Conservation (phyloP, 2,329 filamentous ascomycete genomes). For the Alternaria rosae region DNA sequence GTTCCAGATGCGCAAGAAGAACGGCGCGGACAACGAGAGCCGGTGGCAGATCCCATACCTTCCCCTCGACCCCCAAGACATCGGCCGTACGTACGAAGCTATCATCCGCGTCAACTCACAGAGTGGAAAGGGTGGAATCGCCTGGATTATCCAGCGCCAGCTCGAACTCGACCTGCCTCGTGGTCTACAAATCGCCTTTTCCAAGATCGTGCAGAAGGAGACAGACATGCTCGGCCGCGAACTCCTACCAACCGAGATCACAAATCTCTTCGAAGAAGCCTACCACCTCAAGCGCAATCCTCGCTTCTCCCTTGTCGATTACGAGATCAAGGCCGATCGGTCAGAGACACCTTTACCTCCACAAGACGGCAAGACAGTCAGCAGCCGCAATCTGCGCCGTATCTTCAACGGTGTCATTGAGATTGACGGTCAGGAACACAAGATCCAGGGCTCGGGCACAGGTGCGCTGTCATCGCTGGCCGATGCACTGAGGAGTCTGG, state of each 20-base stretch:
- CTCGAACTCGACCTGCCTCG: slow-evolving; percentile 92
- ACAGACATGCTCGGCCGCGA: slow-evolving; percentile 85
- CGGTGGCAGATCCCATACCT: slow-evolving; percentile 90
- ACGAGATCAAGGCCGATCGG: slow-evolving; percentile 86
- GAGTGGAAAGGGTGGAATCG: slow-evolving; percentile 90
- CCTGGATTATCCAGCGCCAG: slow-evolving; percentile 90
- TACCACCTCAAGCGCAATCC: slow-evolving; percentile 87
- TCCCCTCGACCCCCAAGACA: slow-evolving; percentile 89
- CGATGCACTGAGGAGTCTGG: slow-evolving; percentile 77
- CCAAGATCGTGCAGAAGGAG: slow-evolving; percentile 80
- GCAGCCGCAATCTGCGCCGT: slow-evolving; percentile 79
- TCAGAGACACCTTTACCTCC: slow-evolving; percentile 75
- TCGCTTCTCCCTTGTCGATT: slow-evolving; percentile 86
- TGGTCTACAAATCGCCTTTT: slow-evolving; percentile 90
- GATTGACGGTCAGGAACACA: slow-evolving; percentile 81
- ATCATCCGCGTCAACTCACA: slow-evolving; percentile 98
- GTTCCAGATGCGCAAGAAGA: slow-evolving; percentile 73
- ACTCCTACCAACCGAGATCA: slow-evolving; percentile 83
- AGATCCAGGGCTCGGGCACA: slow-evolving; percentile 81
- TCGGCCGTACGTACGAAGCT: slow-evolving; percentile 96
- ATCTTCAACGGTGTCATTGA: slow-evolving; percentile 85
- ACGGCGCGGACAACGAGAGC: slow-evolving; percentile 67
- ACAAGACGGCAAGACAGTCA: slow-evolving; percentile 72
- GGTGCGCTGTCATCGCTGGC: slow-evolving; percentile 90
- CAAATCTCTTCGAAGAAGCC: slow-evolving; percentile 83